Conservation (phyloP, 1,284 basidiomycete genomes). For the Porogramme epimiltina region DNA sequence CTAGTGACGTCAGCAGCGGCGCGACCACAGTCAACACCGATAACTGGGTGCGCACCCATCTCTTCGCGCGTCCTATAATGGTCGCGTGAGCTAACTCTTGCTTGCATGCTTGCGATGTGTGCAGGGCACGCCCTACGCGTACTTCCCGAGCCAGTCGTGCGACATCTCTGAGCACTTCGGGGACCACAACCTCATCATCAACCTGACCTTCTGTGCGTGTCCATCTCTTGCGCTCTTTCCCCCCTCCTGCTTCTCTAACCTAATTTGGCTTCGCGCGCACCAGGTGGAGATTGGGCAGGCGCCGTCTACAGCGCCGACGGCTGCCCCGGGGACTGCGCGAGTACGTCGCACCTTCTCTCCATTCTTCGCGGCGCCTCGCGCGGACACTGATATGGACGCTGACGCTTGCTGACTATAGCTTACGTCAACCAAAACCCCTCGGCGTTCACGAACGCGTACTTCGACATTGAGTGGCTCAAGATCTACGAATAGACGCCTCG, state of each 20-base stretch:
- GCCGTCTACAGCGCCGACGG: slow-evolving; percentile 41
- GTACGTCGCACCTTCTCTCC: slow-evolving; percentile 30
- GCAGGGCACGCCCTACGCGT: slow-evolving; percentile 53
- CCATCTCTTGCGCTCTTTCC: not conserved
- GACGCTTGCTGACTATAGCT: slow-evolving; percentile 35
- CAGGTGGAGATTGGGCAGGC: slow-evolving; percentile 58
- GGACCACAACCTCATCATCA: slow-evolving; percentile 58
- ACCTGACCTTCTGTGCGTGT: slow-evolving; percentile 41
- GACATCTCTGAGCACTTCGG: slow-evolving; percentile 50
- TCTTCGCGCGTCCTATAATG: not conserved
- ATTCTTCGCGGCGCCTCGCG: too few species aligned
- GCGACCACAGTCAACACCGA: slow-evolving; percentile 44
- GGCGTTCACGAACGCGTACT: slow-evolving; percentile 68
- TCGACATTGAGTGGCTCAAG: slow-evolving; percentile 57
- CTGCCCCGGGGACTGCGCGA: slow-evolving; percentile 49
- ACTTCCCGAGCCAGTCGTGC: slow-evolving; percentile 53
- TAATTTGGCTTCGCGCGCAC: not conserved
- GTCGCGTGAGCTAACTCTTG: not conserved
- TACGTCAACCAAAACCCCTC: slow-evolving; percentile 64
- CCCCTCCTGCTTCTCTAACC: not conserved
- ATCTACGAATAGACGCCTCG: slow-evolving; percentile 33
- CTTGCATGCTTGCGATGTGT: slow-evolving; percentile 18
- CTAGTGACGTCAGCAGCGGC: slow-evolving; percentile 47
- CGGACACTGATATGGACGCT: slow-evolving; percentile 1
- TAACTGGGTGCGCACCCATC: slow-evolving; percentile 32